Conservation (phyloP, 1,284 basidiomycete genomes). For the Leccinum huronense region DNA sequence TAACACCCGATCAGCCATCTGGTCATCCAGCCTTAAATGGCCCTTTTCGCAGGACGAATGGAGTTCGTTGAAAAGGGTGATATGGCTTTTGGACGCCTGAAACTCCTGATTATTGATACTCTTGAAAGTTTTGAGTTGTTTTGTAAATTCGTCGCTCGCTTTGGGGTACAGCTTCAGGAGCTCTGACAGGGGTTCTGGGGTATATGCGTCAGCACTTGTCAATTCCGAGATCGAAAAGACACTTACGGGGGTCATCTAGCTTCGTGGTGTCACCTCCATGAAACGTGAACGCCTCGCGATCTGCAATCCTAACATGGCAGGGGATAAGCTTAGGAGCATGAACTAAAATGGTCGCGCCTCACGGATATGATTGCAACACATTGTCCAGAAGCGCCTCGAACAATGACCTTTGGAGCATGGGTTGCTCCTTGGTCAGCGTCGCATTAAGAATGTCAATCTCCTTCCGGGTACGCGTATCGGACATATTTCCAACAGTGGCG, state of each 20-base stretch:
- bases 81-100: slow-evolving; percentile 23
- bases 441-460: not conserved
- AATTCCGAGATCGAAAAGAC: not conserved
- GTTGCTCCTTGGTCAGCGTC: slow-evolving; percentile 10
- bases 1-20: slow-evolving; percentile 15
- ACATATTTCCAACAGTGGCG: slow-evolving; percentile 2
- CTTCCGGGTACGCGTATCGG: rapidly evolving
- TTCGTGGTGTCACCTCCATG: not conserved
- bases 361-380: slow-evolving; percentile 30
- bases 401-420: slow-evolving; percentile 16
- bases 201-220: not conserved
- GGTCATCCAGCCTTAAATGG: slow-evolving; percentile 4
- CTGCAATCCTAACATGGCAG: slow-evolving; percentile 17
- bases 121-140: slow-evolving; percentile 1
- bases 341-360: slow-evolving; percentile 4
- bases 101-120: slow-evolving; percentile 8
- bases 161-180: slow-evolving; percentile 21
- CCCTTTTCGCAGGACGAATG: not conserved
- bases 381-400: slow-evolving; percentile 28
- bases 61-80: slow-evolving; percentile 23
- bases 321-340: not conserved
- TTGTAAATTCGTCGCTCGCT: slow-evolving; percentile 16
- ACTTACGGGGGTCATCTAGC: slow-evolving; percentile 13
- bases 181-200: slow-evolving; percentile 18
- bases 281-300: slow-evolving; percentile 19